Base-by-base conservation (phyloP, 1,139 yeast species). In the Kluyveromyces sp. region DNA sequence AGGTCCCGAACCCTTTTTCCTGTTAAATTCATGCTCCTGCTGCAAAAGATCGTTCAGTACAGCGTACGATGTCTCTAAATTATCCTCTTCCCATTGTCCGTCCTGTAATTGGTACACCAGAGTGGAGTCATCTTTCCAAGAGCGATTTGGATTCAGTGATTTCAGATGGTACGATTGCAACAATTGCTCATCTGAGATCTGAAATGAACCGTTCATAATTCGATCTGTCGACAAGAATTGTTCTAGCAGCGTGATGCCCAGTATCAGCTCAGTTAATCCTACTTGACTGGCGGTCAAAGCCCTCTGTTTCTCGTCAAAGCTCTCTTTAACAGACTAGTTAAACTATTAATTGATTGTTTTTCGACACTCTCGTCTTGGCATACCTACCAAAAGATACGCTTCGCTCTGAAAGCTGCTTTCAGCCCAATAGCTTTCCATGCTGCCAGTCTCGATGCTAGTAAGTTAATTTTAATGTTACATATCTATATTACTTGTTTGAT, bases 101-200 rank as follows among this genome's bases (percentile, higher is more conserved):
- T 36, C 61, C 4, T 56, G 51, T 36, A 57, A 36, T 33, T 57
- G 49, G 26, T 49, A 46, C 7, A 40, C 52, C 43, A 49, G 52
- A 50, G 53, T 54, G 9, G 68, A 61, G 46, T 68, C 73, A 0
- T 55, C 53, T 4, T 48, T 46, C 68, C 75, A 73, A 2, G 68
- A 63, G 2, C 50, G 48, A 9, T 45, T 44, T 0, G 78, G 78
- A 33, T 63, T 45, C 25, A 67, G 48, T 0, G 74, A 64, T 36
- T 57, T 64, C 41, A 74, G 55, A 42, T 70, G 70, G 52, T 74
- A 74, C 33, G 67, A 64, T 6, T 63, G 63, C 44, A 66, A 53
- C 33, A 73, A 49, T 3, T 57, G 56, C n/a, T 60, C 53, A 13
- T 67, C 69, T 8, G 49, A 44, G n/a, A 55, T 42, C 16, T 49